Conservation (phyloP, 2,329 filamentous ascomycete species). For the Sphaerulina populicola region DNA sequence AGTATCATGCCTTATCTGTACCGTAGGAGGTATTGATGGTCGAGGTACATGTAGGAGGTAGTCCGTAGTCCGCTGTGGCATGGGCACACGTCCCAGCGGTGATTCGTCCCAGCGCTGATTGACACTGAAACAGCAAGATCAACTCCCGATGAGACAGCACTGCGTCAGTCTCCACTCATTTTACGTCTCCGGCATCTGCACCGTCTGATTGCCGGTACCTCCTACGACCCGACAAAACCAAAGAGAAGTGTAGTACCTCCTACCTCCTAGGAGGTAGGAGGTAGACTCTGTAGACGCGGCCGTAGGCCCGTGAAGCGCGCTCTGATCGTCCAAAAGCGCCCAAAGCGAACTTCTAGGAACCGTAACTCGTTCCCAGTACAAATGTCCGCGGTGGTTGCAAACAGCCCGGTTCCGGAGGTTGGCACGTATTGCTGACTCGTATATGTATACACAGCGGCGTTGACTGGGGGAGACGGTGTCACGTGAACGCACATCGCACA, state of each 20-base stretch:
- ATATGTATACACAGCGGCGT: not conserved
- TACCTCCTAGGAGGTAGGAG: too few species aligned
- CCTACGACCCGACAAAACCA: not conserved
- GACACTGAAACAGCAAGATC: not conserved
- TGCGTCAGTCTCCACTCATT: not conserved
- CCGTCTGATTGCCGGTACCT: not conserved
- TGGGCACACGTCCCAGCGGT: not conserved
- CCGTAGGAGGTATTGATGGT: too few species aligned
- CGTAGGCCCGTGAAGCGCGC: not conserved
- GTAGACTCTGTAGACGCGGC: not conserved
- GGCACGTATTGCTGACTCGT: not conserved
- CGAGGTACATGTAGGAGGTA: too few species aligned
- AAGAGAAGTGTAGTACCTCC: too few species aligned
- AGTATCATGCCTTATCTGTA: too few species aligned
- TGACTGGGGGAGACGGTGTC: not conserved
- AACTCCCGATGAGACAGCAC: not conserved
- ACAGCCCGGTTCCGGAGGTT: not conserved
- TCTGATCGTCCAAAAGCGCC: not conserved
- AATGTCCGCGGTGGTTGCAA: conserved; percentile 1
- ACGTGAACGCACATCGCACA: not conserved
- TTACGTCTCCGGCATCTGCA: not conserved
- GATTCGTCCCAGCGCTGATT: too few species aligned
- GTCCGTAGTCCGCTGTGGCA: too few species aligned
- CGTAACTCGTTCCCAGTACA: not conserved
- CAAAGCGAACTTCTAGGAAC: not conserved